Conservation (phyloP, 1,284 basidiomycete species). For the Ganoderma lucidum region DNA sequence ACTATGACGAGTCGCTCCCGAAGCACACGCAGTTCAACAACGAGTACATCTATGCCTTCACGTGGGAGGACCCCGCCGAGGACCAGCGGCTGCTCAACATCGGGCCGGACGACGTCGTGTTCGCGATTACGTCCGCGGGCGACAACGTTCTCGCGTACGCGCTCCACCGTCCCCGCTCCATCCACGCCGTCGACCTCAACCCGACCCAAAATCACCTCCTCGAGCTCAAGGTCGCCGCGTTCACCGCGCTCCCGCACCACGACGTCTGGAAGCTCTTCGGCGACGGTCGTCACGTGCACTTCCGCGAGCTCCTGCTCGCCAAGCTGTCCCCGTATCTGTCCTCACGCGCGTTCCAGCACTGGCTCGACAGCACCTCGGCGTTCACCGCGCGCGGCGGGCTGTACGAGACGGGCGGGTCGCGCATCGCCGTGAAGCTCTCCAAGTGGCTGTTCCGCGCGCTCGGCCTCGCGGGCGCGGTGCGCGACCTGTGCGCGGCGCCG, state of each 20-base stretch:
- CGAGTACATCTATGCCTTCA: slow-evolving; percentile 35
- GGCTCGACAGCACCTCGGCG: slow-evolving; percentile 30
- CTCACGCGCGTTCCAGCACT: slow-evolving; percentile 35
- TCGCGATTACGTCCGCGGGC: slow-evolving; percentile 35
- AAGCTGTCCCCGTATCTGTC: slow-evolving; percentile 34
- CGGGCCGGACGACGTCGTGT: slow-evolving; percentile 34
- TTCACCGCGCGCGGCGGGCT: slow-evolving; percentile 31
- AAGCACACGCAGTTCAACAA: slow-evolving; percentile 36
- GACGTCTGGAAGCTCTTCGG: slow-evolving; percentile 34
- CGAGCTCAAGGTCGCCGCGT: slow-evolving; percentile 35
- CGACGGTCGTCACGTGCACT: slow-evolving; percentile 29
- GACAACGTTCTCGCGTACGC: slow-evolving; percentile 35
- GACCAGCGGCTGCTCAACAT: slow-evolving; percentile 34
- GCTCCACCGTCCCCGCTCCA: slow-evolving; percentile 28
- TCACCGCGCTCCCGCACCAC: slow-evolving; percentile 29
- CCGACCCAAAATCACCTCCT: slow-evolving; percentile 35
- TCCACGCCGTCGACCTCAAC: slow-evolving; percentile 36
- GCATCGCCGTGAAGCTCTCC: slow-evolving; percentile 34
- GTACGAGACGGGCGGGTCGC: slow-evolving; percentile 35
- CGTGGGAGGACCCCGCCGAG: slow-evolving; percentile 36
- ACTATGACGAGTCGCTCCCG: slow-evolving; percentile 35
- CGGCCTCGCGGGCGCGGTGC: slow-evolving; percentile 28
- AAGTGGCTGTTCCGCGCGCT: slow-evolving; percentile 32
- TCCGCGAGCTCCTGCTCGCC: slow-evolving; percentile 31
- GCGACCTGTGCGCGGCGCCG: slow-evolving; percentile 25